Conservation (phyloP, 371 early-diverging fungal genomes). For the Mucor mucedo region DNA sequence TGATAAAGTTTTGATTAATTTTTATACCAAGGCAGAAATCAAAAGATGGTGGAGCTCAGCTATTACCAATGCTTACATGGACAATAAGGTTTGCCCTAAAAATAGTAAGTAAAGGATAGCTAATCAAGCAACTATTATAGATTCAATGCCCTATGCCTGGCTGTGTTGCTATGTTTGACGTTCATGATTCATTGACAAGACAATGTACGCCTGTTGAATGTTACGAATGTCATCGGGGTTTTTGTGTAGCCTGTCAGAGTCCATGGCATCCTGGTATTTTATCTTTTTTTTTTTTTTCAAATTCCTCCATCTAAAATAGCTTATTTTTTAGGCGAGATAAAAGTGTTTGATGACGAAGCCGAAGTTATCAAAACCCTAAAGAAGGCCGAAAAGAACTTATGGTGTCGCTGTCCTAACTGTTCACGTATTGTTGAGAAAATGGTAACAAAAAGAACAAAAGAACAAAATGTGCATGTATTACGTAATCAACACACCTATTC, state of each 20-base stretch:
- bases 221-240: slow-evolving; percentile 24
- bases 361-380: slow-evolving; percentile 9
- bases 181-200: slow-evolving; percentile 1
- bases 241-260: slow-evolving; percentile 27
- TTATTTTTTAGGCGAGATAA: slow-evolving; percentile 18
- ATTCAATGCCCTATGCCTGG: slow-evolving; percentile 15
- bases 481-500: neutral
- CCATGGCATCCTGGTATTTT: slow-evolving; percentile 32
- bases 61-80: slow-evolving; percentile 5
- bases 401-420: slow-evolving; percentile 30
- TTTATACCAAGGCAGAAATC: neutral
- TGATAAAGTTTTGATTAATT: neutral
- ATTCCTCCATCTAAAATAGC: neutral
- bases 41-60: slow-evolving; percentile 26
- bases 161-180: slow-evolving; percentile 26
- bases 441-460: slow-evolving; percentile 2
- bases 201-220: slow-evolving; percentile 25
- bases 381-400: slow-evolving; percentile 9
- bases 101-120: neutral
- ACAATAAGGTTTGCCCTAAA: slow-evolving; percentile 15
- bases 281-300: slow-evolving; percentile 3
- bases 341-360: slow-evolving; percentile 18
- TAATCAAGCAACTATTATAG: neutral
- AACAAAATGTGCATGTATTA: neutral
- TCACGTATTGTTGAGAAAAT: slow-evolving; percentile 14